Base-by-base conservation (phyloP, 192 early-diverging fungal species). In the Coemansia sp. region DNA sequence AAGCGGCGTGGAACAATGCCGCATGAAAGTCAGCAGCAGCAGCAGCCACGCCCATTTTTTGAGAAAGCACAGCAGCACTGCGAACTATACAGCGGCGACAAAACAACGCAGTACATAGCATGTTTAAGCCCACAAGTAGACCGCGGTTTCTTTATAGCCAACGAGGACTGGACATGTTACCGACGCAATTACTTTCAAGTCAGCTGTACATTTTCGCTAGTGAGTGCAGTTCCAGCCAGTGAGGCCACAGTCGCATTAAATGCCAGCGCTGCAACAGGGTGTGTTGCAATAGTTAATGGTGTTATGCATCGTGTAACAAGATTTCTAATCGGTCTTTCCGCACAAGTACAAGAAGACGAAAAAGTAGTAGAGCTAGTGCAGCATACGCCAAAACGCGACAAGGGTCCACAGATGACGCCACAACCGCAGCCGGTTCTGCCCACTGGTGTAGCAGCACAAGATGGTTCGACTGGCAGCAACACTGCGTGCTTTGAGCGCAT, bases 181-280 rank as follows among this genome's bases (percentile, higher is more conserved):
- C 86, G 95, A 6, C 87, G 94, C 68, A 97, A 97, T 74, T 97
- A 96, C 77, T 96, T 96, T 54, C 93, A 96, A 66, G 85, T 97
- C 19, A 82, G 80, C 62, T 67, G 80, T 65, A 55, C 68, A 5
- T 74, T 82, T 23, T 62, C 64, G 23, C 65, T 82, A 3, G 32
- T 59, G 5, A 85, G 33, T 36, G 33, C 33, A 36, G 33, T 10
- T 10, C 33, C 33, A 36, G 10, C 33, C 1, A 36, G 33, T 36
- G 33, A 6, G 10, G 33, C 82, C 14, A 21, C 61, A 11, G 71
- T 65, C 21, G 78, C 73, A 22, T 79, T 81, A 27, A 66, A 74
- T n/a, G 52, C 61, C 27, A 66, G 76, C 39, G 69, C 83, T n/a
- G 88, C 85, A 25, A 70, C 88, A 19, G 87, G 88, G 0, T 93